Base-by-base conservation (phyloP, 1,284 basidiomycete genomes). In the Filobasidium uniguttulatum region DNA sequence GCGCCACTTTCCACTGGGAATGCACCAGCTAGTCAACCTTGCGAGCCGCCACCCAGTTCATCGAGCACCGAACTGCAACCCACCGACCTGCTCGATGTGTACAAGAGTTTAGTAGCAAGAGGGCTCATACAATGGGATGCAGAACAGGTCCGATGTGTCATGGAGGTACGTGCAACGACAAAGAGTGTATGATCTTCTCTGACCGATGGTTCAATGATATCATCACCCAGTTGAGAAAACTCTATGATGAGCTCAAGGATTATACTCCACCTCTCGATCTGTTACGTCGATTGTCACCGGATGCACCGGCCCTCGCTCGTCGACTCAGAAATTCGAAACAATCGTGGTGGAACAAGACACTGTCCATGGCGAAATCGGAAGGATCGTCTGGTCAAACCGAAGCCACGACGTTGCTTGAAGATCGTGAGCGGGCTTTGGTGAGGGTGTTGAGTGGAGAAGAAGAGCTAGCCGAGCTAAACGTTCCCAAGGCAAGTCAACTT, bases 141-240 rank as follows among this genome's bases (percentile, higher is more conserved):
- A 50, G 77, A 81, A 51, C 81, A 84, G 60, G 71, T 83, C 17
- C 67, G 80, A 17, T 75, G 75, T 3, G 68, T 82, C n/a, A 77
- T 82, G 68, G 71, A 76, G 66, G n/a, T 33, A 33, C 31, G 12
- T 43, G 19, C 22, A 26, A n/a, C n/a, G n/a, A n/a, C n/a, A n/a
- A n/a, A n/a, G n/a, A n/a, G n/a, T n/a, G n/a, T n/a, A n/a, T n/a
- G n/a, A n/a, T n/a, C n/a, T n/a, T n/a, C n/a, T n/a, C n/a, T n/a
- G n/a, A n/a, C 38, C 1, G 17, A 19, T 28, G 41, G 10, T 23
- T 28, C 40, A 44, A 22, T 22, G 9, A 12, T 22, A 3, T 37
- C 17, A 15, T 43, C 23, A 10, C 14, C 17, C 45, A 69, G 68
- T 62, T 71, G 0, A 60, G 66, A 20, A 60, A 65, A 33, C 60